Conservation (phyloP, 495 filamentous ascomycete genomes). For the Copromyces sp. region DNA sequence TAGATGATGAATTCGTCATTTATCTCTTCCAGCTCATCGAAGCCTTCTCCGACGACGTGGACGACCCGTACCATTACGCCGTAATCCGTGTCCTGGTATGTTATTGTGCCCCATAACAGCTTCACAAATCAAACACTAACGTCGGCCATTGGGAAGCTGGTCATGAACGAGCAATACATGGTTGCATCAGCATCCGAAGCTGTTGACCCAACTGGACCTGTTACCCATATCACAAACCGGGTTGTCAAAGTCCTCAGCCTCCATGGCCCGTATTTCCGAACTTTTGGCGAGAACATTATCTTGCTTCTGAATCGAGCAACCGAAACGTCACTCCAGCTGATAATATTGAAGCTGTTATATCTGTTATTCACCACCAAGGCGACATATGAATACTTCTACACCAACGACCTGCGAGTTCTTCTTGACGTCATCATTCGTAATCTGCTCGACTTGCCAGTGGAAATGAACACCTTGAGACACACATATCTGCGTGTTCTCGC, state of each 20-base stretch:
- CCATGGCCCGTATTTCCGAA: constrained; percentile 72
- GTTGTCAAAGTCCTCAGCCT: constrained; percentile 81
- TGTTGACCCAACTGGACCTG: constrained; percentile 38
- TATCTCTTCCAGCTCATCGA: constrained; percentile 87
- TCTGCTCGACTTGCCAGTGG: constrained; percentile 79
- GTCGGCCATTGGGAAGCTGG: constrained; percentile 48
- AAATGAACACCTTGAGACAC: constrained; percentile 70
- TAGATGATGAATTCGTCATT: constrained; percentile 77
- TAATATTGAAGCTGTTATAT: constrained; percentile 92
- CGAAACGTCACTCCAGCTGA: constrained; percentile 82
- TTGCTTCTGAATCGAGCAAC: constrained; percentile 91
- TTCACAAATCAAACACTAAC: neutral
- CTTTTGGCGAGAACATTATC: constrained; percentile 97
- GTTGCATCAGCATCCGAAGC: constrained; percentile 53
- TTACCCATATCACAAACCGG: constrained; percentile 68
- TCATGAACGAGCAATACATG: constrained; percentile 98
- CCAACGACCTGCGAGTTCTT: constrained; percentile 88
- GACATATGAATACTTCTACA: constrained; percentile 97
- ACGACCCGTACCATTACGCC: constrained; percentile 94
- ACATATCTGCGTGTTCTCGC: constrained; percentile 97
- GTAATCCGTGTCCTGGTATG: constrained; percentile 84
- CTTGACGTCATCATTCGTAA: constrained; percentile 96
- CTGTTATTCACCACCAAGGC: constrained; percentile 83
- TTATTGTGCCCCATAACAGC: constrained; percentile 2
- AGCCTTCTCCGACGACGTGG: constrained; percentile 73